Evolutionary conservation across 2,329 filamentous ascomycete species (phyloP).

Genomic region (Fusarium clavum): DNA sequence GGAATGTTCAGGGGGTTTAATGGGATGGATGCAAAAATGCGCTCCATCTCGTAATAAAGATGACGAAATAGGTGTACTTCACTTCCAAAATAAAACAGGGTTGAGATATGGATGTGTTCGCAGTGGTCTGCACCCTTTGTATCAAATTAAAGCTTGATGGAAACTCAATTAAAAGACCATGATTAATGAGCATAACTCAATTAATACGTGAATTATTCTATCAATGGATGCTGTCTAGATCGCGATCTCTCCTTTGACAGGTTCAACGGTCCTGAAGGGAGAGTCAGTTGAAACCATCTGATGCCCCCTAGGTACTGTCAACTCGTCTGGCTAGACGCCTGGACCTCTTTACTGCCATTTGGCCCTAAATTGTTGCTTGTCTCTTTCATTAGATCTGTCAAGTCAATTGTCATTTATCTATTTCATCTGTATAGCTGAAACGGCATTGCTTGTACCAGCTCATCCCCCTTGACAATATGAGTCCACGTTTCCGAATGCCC

Average conservation of each 20-base stretch:
- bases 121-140: background rate
- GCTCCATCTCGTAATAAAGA: background rate
- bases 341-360: background rate
- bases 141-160: background rate
- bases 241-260: constrained; percentile 3
- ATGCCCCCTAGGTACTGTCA: background rate
- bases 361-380: background rate
- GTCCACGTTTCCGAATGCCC: background rate
- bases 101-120: too few species aligned
- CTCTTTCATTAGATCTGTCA: background rate
- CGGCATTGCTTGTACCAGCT: background rate
- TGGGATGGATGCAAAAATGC: constrained; percentile 15
- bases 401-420: background rate
- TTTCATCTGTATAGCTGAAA: constrained; percentile 9
- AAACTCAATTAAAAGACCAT: background rate
- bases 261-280: constrained; percentile 3
- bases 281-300: background rate
- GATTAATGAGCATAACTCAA: background rate
- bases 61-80: background rate
- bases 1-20: constrained; percentile 37
- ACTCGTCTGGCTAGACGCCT: background rate
- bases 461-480: background rate
- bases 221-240: background rate
- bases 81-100: background rate
- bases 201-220: background rate